These are phyloP conservation scores for Madurella mycetomatis DNA, from an alignment of 2,329 filamentous ascomycete genomes.

Conservation along the genomic window DNA sequence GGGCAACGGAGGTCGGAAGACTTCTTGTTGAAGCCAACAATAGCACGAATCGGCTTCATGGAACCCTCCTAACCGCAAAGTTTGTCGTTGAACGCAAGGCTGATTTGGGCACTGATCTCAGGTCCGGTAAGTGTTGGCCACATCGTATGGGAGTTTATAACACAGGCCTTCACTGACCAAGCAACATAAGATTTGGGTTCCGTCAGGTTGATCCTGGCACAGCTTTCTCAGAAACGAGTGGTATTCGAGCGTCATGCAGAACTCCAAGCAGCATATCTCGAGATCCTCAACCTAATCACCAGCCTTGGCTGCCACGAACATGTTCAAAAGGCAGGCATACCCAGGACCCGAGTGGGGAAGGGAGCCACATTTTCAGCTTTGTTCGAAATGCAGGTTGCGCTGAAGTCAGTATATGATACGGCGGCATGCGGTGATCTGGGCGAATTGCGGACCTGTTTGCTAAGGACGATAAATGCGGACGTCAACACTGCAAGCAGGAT, in stretches of 20 bases:
- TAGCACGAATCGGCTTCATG: slow-evolving; percentile 52
- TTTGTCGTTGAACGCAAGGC: slow-evolving; percentile 52
- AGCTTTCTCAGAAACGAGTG: slow-evolving; percentile 2
- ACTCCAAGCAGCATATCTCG: slow-evolving; percentile 42
- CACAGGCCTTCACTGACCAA: not conserved
- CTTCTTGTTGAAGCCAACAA: slow-evolving; percentile 33
- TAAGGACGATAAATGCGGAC: slow-evolving; percentile 36
- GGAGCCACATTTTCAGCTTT: slow-evolving; percentile 23
- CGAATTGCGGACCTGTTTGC: slow-evolving; percentile 31
- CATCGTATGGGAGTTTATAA: not conserved
- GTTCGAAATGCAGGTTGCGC: slow-evolving; percentile 28
- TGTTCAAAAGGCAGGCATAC: slow-evolving; percentile 13
- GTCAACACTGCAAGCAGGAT: slow-evolving; percentile 39
- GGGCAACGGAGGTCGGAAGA: slow-evolving; percentile 39
- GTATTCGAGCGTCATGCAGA: slow-evolving; percentile 33
- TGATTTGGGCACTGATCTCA: slow-evolving; percentile 42
- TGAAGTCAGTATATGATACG: slow-evolving; percentile 35
- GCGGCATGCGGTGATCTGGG: slow-evolving; percentile 15
- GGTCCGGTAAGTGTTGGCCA: slow-evolving; percentile 37
- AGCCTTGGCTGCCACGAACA: slow-evolving; percentile 25
- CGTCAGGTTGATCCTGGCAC: slow-evolving; percentile 6
- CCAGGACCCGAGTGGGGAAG: not conserved
- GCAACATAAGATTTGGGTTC: slow-evolving; percentile 6
- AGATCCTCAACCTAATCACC: slow-evolving; percentile 42
- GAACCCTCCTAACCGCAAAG: slow-evolving; percentile 52